Conservation (phyloP, 1,139 yeast species). For the Zhuliangozyma blackwelliae region DNA sequence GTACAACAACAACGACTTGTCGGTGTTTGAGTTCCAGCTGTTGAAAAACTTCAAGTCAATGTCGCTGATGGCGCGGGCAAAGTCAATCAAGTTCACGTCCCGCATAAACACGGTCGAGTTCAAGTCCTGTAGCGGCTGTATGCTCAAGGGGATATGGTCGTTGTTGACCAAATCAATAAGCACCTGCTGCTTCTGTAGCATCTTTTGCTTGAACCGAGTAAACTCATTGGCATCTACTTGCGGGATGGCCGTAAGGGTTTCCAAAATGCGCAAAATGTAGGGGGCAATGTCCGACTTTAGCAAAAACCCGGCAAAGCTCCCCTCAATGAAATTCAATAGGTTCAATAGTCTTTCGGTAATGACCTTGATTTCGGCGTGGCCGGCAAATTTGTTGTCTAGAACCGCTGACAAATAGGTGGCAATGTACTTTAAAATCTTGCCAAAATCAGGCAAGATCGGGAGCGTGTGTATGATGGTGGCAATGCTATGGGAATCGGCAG, state of each 20-base stretch:
- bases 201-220: conserved; percentile 24
- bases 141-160: conserved; percentile 10
- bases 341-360: conserved; percentile 41
- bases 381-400: conserved; percentile 19
- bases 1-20: conserved; percentile 37
- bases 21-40: conserved; percentile 71
- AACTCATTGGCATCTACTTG: conserved; percentile 8
- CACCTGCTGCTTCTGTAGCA: conserved; percentile 34
- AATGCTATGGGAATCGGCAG: conserved; percentile 20
- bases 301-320: conserved; percentile 36
- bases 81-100: conserved; percentile 40
- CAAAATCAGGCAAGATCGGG: conserved; percentile 65
- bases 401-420: conserved; percentile 20
- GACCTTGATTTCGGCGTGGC: conserved; percentile 17
- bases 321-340: conserved; percentile 28
- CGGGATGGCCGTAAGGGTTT: conserved; percentile 17
- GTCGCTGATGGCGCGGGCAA: conserved; percentile 53
- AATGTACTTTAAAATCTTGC: conserved; percentile 42
- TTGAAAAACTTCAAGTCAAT: conserved; percentile 55
- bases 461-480: conserved; percentile 50
- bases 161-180: conserved; percentile 27
- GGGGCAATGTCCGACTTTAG: conserved; percentile 41
- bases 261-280: conserved; percentile 31
- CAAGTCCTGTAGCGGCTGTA: conserved; percentile 30
- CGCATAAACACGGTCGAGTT: conserved; percentile 35